Evolutionary conservation across 169 alveolate genomes (phyloP), one percentile per base, ranked within the genome.

Genomic region (Plasmodium adleri): DNA sequence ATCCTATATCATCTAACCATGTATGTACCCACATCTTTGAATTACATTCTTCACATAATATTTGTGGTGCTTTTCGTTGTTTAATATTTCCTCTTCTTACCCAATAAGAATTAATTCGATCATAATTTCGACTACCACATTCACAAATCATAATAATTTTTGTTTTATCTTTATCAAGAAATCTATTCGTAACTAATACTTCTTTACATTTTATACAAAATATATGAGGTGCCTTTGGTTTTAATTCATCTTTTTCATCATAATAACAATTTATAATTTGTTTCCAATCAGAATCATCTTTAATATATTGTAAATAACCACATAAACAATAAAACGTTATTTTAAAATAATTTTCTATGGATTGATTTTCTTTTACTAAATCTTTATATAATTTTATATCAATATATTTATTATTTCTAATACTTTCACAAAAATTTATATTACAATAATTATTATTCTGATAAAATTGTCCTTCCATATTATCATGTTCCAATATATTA

Each of bases 1-100:
- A 83, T 45, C 91, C 91, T 39, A 83, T 83, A 64, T 83, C 91
- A 70, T 83, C 91, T 17, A 83, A 73, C 91, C 91, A 83, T 28
- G 91, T 83, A 60, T 83, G 91, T 56, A 83, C 91, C 91, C 91
- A 83, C 91, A 83, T 83, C 47, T 83, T 83, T 3, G 91, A 83
- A 56, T 83, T 50, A 58, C 91, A 83, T 28, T 70, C 86, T 22
- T 71, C 91, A 56, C 91, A 83, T 43, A 83, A 68, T 39, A 83
- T 83, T 70, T 83, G 91, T 15, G 91, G 91, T 15, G 91, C 91
- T 70, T 70, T 83, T 59, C 91, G 52, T 58, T 83, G 91, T n/a
- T 83, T 83, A 24, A 83, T 71, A 24, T 67, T 71, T 28, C 91
- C 91, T 54, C 85, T 68, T 22, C 91, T 67, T 12, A 56, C 20